A percentile compares a stretch with the other conserved stretches of the same genome.
phyloP scores from a whole-genome alignment of 768 basidiomycete species.

The Boletus subparvulus region DNA sequence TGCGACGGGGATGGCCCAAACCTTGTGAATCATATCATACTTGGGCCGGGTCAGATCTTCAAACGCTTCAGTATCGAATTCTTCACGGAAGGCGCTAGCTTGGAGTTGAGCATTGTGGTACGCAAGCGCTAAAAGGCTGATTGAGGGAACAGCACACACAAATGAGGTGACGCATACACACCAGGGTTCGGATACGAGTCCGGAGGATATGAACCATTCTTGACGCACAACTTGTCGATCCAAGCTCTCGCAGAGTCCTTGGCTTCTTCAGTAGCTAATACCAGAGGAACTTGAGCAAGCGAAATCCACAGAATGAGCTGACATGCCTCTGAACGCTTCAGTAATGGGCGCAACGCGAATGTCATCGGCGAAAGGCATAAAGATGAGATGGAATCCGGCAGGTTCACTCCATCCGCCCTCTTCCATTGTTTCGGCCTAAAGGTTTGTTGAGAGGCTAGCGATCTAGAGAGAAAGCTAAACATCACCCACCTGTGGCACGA shows the following conservation, averaged over 20 bases:
- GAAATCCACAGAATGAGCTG: background rate
- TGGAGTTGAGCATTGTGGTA: constrained; percentile 90
- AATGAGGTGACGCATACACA: constrained; percentile 35
- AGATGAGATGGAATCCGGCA: constrained; percentile 89
- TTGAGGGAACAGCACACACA: background rate
- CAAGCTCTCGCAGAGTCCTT: constrained; percentile 66
- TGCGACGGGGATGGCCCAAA: constrained; percentile 28
- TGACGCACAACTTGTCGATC: constrained; percentile 77
- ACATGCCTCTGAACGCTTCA: constrained; percentile 59
- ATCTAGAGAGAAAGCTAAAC: background rate
- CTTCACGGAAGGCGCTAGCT: constrained; percentile 89
- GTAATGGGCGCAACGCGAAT: constrained; percentile 77
- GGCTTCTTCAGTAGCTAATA: constrained; percentile 64
- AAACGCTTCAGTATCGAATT: constrained; percentile 74
- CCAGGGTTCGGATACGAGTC: constrained; percentile 91
- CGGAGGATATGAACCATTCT: constrained; percentile 80
- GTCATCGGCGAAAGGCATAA: constrained; percentile 94
- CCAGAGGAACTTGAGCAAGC: constrained; percentile 4
- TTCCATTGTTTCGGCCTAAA: constrained; percentile 66
- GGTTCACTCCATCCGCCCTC: constrained; percentile 78
- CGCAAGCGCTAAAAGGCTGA: constrained; percentile 48
- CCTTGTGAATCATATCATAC: constrained; percentile 76
- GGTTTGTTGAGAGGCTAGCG: background rate
- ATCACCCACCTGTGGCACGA: constrained; percentile 76
- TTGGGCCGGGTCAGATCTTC: constrained; percentile 84